These are phyloP conservation scores for Penicillium sp. DNA, from an alignment of 2,329 filamentous ascomycete species.

Conservation along the genomic window DNA sequence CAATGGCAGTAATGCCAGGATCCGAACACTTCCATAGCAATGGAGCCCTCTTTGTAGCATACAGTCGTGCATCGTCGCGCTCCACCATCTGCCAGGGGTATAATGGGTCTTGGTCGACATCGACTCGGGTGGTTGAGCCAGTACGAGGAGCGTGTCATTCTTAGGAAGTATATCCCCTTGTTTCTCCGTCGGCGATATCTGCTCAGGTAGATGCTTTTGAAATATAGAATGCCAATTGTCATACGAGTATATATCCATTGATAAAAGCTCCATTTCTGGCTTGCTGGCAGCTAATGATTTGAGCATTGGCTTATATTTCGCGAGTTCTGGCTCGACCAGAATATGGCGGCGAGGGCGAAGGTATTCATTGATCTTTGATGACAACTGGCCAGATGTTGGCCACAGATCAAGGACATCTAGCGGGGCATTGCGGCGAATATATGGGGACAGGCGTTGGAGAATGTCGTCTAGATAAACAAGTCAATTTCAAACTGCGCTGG, in stretches of 20 bases:
- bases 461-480: slow-evolving; percentile 52
- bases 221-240: slow-evolving; percentile 47
- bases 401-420: slow-evolving; percentile 85
- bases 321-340: slow-evolving; percentile 65
- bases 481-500: background rate
- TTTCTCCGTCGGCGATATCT: slow-evolving; percentile 31
- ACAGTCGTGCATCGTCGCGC: slow-evolving; percentile 51
- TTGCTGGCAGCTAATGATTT: slow-evolving; percentile 50
- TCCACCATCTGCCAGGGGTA: slow-evolving; percentile 52
- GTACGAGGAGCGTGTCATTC: slow-evolving; percentile 69
- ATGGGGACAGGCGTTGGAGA: slow-evolving; percentile 61
- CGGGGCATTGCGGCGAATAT: slow-evolving; percentile 63
- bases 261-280: slow-evolving; percentile 46
- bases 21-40: slow-evolving; percentile 69
- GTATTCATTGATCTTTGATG: slow-evolving; percentile 64
- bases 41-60: slow-evolving; percentile 60
- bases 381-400: slow-evolving; percentile 74
- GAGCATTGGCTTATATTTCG: slow-evolving; percentile 57
- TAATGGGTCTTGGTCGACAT: slow-evolving; percentile 48
- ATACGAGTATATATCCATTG: slow-evolving; percentile 53
- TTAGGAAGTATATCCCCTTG: slow-evolving; percentile 43
- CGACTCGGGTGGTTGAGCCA: slow-evolving; percentile 58
- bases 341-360: slow-evolving; percentile 77
- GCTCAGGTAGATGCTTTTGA: slow-evolving; percentile 47
- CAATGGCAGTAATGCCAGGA: slow-evolving; percentile 66